Percentiles rank a stretch among this genome's conserved stretches.
These are phyloP conservation scores for Nitzschia sp. DNA, from an alignment of 108 stramenopile species.

Conservation along the genomic window DNA sequence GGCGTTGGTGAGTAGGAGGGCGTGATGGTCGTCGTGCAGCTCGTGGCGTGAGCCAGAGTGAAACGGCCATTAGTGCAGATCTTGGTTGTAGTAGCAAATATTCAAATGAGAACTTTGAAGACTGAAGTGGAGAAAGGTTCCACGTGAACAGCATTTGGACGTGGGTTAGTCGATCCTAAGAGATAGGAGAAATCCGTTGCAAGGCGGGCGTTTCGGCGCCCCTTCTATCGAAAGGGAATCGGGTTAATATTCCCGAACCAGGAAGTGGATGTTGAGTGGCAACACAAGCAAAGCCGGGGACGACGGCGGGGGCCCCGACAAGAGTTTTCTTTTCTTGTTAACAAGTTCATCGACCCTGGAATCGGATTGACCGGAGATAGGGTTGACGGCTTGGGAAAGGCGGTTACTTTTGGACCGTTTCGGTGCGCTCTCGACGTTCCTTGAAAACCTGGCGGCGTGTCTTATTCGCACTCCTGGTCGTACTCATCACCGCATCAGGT, in stretches of 20 bases:
- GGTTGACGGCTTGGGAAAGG: constrained; percentile 85
- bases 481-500: constrained; percentile 98
- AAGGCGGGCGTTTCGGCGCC: constrained; percentile 66
- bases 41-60: constrained; percentile 89
- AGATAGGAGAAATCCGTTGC: constrained; percentile 90
- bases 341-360: constrained; percentile 85
- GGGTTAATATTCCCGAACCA: constrained; percentile 94
- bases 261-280: constrained; percentile 92
- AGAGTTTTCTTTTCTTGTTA: constrained; percentile 96
- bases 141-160: constrained; percentile 91
- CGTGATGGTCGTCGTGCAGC: constrained; percentile 89
- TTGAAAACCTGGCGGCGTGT: constrained; percentile 88
- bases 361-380: constrained; percentile 90
- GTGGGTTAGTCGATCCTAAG: constrained; percentile 91
- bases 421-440: constrained; percentile 88
- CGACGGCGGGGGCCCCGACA: constrained; percentile 84
- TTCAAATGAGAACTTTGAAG: constrained; percentile 95
- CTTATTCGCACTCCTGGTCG: constrained; percentile 86
- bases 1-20: constrained; percentile 90
- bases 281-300: constrained; percentile 90
- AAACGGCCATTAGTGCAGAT: constrained; percentile 94
- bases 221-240: constrained; percentile 92
- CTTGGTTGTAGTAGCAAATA: constrained; percentile 97
- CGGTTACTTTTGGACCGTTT: constrained; percentile 77
- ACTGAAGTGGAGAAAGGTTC: constrained; percentile 90